These are phyloP conservation scores for Diutina siamensis DNA, from an alignment of 1,139 yeast species.

Conservation along the genomic window DNA sequence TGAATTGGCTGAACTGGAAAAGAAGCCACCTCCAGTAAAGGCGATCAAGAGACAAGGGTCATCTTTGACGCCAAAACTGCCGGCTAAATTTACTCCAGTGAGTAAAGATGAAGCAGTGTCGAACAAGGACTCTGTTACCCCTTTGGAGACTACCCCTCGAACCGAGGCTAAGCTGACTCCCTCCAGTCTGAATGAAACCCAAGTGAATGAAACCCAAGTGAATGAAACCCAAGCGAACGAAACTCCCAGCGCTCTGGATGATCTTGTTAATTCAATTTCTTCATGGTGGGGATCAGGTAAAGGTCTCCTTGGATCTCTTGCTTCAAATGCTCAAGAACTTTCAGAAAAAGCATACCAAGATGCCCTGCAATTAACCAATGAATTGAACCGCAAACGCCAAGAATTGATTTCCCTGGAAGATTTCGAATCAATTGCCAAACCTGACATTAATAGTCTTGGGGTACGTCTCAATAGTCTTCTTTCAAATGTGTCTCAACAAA, in stretches of 20 bases:
- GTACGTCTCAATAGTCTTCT: slow-evolving; percentile 26
- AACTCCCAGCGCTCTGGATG: slow-evolving; percentile 20
- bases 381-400: slow-evolving; percentile 30
- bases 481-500: slow-evolving; percentile 28
- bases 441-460: slow-evolving; percentile 17
- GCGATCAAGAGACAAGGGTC: not conserved
- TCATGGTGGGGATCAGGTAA: slow-evolving; percentile 78
- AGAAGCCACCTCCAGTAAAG: not conserved
- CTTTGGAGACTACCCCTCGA: too few relatives aligned
- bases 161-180: too few relatives aligned
- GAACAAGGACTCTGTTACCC: too few relatives aligned
- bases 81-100: not conserved
- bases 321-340: slow-evolving; percentile 31
- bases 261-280: slow-evolving; percentile 60
- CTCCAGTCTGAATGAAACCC: too few relatives aligned
- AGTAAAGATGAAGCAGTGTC: too few relatives aligned
- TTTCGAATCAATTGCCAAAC: slow-evolving; percentile 15
- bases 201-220: slow-evolving; percentile 14
- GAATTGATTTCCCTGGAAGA: slow-evolving; percentile 19
- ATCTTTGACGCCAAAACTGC: not conserved
- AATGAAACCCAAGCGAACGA: slow-evolving; percentile 7
- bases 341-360: slow-evolving; percentile 33
- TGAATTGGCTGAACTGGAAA: slow-evolving; percentile 51
- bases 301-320: slow-evolving; percentile 50
- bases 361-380: slow-evolving; percentile 33